Base-by-base conservation (phyloP, 2,329 filamentous ascomycete species). In the Neonectria neomacrospora region DNA sequence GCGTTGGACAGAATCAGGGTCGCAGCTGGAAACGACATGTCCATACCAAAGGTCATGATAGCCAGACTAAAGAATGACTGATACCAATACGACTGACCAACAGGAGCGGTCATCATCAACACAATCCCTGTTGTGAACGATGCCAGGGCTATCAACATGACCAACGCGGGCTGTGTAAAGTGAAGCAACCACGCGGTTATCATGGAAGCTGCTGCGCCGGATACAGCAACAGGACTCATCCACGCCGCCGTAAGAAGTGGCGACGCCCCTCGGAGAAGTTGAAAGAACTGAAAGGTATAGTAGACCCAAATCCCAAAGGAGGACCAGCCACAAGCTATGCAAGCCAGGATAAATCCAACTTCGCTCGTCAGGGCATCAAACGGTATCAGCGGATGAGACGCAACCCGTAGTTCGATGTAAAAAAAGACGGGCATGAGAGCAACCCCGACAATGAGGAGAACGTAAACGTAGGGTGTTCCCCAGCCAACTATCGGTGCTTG, bases 21-120 rank as follows among this genome's bases (percentile, higher is more conserved):
- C 0, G 86, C 87, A 0, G 88, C 85, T 0, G 89, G 89, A 68
- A 90, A 90, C 2, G 82, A 86, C 82, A 90, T 90, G 72, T 91
- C 71, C 67, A 90, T 88, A 2, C 88, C 87, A 69, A 84, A 88
- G 0, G 86, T 84, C 75, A 86, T 87, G 48, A 91, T 71, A 3
- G 90, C 23, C 5, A 86, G 79, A 3, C 81, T 81, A 10, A 89
- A 81, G 71, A 92, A 91, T 0, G 84, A 80, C 65, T 90, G 85
- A 18, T 79, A 80, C 90, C 90, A 92, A 76, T 91, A 92, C 0
- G 78, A 83, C 73, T 90, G 87, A 5, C 81, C 67, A 0, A 82
- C 77, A 0, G 88, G 86, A 2, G 83, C 80, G 10, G 80, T 81
- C 10, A 80, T 80, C 26, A 81, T 79, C 7, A 86, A 68, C 6